Base-by-base conservation (phyloP, 106 monocot genomes). In the Acanthochlamys bracteata region DNA sequence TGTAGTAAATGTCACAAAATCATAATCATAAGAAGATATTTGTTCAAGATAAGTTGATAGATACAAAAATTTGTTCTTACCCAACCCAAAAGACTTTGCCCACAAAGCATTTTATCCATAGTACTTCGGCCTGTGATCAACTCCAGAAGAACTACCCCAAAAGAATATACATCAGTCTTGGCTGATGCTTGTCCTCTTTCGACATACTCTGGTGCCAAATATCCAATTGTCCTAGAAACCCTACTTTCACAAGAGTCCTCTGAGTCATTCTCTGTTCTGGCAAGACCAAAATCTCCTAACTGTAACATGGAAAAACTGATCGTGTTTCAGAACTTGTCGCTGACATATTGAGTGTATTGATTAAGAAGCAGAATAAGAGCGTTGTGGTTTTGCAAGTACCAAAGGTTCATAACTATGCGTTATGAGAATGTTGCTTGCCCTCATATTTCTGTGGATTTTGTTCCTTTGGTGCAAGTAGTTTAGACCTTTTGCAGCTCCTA, bases 391-490 rank as follows among this genome's bases (percentile, higher is more conserved):
- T 45, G 53, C n/a, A 10, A 46, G 20, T 70, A 80, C 80, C 80
- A 80, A 22, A 15, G 80, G 70, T 71, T 80, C 62, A 40, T 66
- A 75, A 3, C 66, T 66, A 51, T 66, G 69, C 47, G 53, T 75
- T 62, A 80, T 47, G 25, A 80, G 80, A 25, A 80, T 71, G 57
- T 80, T 80, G 66, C 47, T 72, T 0, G 80, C 75, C 58, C 80
- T 75, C 75, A 75, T 72, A 39, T 80, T 75, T 64, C 80, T 75
- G 75, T 80, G 80, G 41, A 80, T 67, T 33, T 71, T 75, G 55
- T 68, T 68, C 17, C 75, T 63, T 40, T 68, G 66, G 57, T 80
- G 80, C 47, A 80, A 71, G 68, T 80, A 80, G 14, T 72, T 80
- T 46, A 80, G 70, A 39, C 80, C 79, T 53, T 51, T 53, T 21